These are phyloP conservation scores for Macrocybe sp. DNA, from an alignment of 1,284 basidiomycete species.

Conservation along the genomic window DNA sequence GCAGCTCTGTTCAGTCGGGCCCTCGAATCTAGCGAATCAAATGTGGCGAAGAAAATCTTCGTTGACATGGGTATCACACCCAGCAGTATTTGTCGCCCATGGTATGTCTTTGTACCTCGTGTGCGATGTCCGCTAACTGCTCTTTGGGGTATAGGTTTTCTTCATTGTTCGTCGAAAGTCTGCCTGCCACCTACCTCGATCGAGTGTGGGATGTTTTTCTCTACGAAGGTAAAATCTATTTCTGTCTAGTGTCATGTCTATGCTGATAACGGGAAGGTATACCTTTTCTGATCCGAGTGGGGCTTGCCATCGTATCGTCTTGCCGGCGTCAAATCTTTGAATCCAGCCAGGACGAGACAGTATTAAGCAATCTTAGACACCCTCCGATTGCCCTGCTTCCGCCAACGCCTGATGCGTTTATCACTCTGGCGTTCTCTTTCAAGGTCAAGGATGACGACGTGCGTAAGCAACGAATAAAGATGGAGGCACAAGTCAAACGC, in stretches of 20 bases:
- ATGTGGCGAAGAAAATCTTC: slow-evolving; percentile 63
- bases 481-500: slow-evolving; percentile 61
- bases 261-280: slow-evolving; percentile 46
- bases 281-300: slow-evolving; percentile 76
- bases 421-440: slow-evolving; percentile 55
- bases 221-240: slow-evolving; percentile 60
- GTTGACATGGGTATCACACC: slow-evolving; percentile 59
- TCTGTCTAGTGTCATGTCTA: background rate
- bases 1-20: slow-evolving; percentile 73
- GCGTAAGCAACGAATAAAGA: slow-evolving; percentile 68
- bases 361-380: slow-evolving; percentile 44
- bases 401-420: slow-evolving; percentile 54
- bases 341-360: slow-evolving; percentile 40
- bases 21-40: slow-evolving; percentile 64
- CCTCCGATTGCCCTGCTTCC: slow-evolving; percentile 54
- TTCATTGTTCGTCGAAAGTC: slow-evolving; percentile 67
- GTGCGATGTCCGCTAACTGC: background rate
- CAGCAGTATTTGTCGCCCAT: slow-evolving; percentile 51
- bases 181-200: slow-evolving; percentile 76
- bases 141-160: slow-evolving; percentile 48
- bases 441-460: slow-evolving; percentile 84
- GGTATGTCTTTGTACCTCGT: slow-evolving; percentile 35
- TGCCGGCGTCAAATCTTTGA: slow-evolving; percentile 59
- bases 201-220: slow-evolving; percentile 88
- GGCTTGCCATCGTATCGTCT: slow-evolving; percentile 68